Conservation (phyloP, 345 rosid species). For the Salix brachista region DNA sequence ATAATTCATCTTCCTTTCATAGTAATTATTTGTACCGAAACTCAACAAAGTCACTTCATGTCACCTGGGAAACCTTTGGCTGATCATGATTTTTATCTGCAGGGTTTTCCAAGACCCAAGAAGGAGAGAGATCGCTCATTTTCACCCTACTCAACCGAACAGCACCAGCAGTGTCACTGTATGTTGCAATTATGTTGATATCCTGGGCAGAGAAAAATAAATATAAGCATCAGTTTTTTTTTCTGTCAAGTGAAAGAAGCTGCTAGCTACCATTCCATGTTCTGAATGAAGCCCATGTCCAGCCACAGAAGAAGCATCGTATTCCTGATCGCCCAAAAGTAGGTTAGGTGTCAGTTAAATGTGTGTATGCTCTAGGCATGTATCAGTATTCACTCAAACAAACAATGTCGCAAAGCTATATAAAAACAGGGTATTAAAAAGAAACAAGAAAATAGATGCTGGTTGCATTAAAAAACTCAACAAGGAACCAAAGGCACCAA, state of each 20-base stretch:
- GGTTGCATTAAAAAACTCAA: neutral
- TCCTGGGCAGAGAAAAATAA: constrained; percentile 48
- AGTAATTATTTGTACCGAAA: neutral
- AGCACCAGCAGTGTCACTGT: constrained; percentile 66
- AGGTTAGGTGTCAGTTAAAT: neutral
- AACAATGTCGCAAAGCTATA: neutral
- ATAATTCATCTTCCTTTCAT: neutral
- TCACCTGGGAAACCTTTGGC: constrained; percentile 50
- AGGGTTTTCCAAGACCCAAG: constrained; percentile 85
- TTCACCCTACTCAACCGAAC: constrained; percentile 61
- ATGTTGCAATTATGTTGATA: constrained; percentile 77
- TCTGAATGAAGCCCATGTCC: constrained; percentile 32
- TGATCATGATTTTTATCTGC: constrained; percentile 31
- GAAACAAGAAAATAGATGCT: neutral
- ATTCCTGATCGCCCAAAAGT: constrained; percentile 26
- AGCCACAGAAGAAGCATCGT: constrained; percentile 25
- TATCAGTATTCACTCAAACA: neutral
- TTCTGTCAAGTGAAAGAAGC: constrained; percentile 7
- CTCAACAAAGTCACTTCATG: neutral
- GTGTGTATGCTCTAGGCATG: neutral
- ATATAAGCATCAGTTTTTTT: constrained; percentile 24
- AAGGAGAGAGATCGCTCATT: constrained; percentile 82
- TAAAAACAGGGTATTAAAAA: neutral
- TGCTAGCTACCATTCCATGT: constrained; percentile 48
- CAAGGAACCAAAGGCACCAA: neutral